Evolutionary conservation across 768 basidiomycete species (phyloP).

Genomic region (Austroboletus eburneus): DNA sequence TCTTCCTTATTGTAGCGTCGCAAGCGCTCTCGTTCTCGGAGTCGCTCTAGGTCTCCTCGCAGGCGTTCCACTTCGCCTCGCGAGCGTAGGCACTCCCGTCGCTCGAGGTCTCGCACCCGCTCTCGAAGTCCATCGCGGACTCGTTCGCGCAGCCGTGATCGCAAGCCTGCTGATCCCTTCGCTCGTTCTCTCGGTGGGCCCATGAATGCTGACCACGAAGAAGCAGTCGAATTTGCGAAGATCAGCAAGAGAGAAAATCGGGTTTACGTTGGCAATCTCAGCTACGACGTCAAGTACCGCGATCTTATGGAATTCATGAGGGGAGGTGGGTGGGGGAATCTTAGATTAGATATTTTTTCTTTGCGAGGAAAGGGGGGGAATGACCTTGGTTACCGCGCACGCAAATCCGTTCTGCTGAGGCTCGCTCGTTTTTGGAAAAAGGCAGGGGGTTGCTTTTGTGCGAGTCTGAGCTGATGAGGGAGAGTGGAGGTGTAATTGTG

Average conservation of each 20-base stretch:
- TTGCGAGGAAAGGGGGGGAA: conserved; percentile 33
- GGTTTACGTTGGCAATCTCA: conserved; percentile 98
- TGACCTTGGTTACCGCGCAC: conserved; percentile 26
- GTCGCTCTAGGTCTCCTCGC: conserved; percentile 61
- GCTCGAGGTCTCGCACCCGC: conserved; percentile 63
- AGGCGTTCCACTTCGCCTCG: conserved; percentile 66
- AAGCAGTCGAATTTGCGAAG: conserved; percentile 93
- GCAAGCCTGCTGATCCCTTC: conserved; percentile 60
- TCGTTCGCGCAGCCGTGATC: conserved; percentile 54
- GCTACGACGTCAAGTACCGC: conserved; percentile 97
- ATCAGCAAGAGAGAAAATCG: conserved; percentile 97
- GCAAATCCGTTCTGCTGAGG: conserved; percentile 34
- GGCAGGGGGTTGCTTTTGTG: conserved; percentile 28
- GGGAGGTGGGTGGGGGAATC: conserved; percentile 97
- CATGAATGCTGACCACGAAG: conserved; percentile 88
- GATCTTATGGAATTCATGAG: conserved; percentile 99
- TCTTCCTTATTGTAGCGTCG: conserved; percentile 44
- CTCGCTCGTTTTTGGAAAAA: conserved; percentile 32
- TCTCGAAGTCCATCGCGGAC: conserved; percentile 49
- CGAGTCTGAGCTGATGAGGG: conserved; percentile 36
- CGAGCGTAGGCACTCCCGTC: conserved; percentile 49
- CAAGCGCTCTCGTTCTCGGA: conserved; percentile 63
- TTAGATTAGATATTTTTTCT: conserved; percentile 52
- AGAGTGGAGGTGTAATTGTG: conserved; percentile 28
- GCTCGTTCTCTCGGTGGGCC: conserved; percentile 81